Conservation (phyloP, 2,329 filamentous ascomycete genomes). For the Talaromyces atroroseus region DNA sequence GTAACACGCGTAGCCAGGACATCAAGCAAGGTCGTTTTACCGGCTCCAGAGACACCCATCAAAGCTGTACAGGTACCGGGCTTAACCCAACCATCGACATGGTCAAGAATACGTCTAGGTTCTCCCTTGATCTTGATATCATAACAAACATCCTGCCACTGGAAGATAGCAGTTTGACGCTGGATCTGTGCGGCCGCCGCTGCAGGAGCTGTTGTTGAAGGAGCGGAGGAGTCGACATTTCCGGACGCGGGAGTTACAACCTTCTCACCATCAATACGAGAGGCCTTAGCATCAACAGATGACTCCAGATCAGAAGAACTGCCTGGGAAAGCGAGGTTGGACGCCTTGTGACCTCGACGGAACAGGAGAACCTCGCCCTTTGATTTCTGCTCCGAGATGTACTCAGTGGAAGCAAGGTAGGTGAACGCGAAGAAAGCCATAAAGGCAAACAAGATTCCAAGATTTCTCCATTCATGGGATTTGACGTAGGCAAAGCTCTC, state of each 20-base stretch:
- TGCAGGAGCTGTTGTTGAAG: neutral
- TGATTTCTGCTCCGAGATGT: constrained; percentile 59
- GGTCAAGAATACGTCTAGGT: constrained; percentile 68
- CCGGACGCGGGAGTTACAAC: neutral
- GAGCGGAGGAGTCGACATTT: neutral
- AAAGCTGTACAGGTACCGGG: constrained; percentile 83
- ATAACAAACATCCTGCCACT: constrained; percentile 80
- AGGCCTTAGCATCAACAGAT: neutral
- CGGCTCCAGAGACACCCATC: constrained; percentile 88
- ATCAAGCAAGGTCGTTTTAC: constrained; percentile 86
- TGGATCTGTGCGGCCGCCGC: constrained; percentile 41
- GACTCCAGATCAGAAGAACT: constrained; percentile 5
- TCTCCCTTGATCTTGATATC: constrained; percentile 76
- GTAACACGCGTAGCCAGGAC: constrained; percentile 78
- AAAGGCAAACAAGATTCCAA: constrained; percentile 64
- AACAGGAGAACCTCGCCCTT: constrained; percentile 75
- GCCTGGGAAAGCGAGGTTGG: constrained; percentile 4
- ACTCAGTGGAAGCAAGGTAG: constrained; percentile 63
- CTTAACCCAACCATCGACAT: constrained; percentile 91
- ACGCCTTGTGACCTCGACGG: constrained; percentile 58
- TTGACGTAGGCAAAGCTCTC: constrained; percentile 54
- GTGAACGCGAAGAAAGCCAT: constrained; percentile 55
- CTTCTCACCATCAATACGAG: neutral
- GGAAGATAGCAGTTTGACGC: constrained; percentile 71
- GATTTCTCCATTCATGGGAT: constrained; percentile 61